A percentile compares a stretch with the other conserved stretches of the same genome.
phyloP scores from a whole-genome alignment of 75 land plant species.

The Cupressus sempervirens region DNA sequence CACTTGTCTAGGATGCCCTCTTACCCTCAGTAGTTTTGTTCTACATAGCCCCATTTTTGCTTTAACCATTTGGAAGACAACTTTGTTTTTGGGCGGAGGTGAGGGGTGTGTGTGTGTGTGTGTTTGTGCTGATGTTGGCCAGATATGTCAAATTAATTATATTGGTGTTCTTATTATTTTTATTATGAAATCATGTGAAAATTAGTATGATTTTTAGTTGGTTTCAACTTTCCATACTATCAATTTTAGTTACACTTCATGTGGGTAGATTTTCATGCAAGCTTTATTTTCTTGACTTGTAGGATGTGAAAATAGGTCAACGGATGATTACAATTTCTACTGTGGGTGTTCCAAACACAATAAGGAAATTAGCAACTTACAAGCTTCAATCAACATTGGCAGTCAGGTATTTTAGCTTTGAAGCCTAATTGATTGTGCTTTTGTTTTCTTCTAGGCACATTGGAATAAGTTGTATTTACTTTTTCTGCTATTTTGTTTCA shows the following conservation, averaged over 20 bases:
- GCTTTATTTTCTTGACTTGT: constrained; percentile 5
- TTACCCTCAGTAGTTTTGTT: no score
- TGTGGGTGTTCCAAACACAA: constrained; percentile 97
- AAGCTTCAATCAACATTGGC: constrained; percentile 97
- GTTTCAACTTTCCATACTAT: no score
- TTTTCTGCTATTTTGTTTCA: not conserved
- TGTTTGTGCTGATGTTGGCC: no score
- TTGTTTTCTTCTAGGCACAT: not conserved
- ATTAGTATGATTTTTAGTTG: constrained; percentile 4
- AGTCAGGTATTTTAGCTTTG: constrained; percentile 52
- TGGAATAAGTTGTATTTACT: not conserved
- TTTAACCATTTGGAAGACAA: no score
- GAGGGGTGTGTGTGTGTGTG: no score
- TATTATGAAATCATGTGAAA: not conserved
- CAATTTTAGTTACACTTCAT: not conserved
- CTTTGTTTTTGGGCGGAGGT: no score
- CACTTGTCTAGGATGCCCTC: no score
- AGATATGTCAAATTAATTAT: no score
- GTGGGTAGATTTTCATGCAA: not conserved
- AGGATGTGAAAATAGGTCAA: constrained; percentile 95
- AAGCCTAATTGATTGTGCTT: not conserved
- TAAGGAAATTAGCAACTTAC: constrained; percentile 74
- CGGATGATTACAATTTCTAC: constrained; percentile 99
- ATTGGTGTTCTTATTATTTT: not conserved
- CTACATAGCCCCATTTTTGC: no score